These are phyloP conservation scores for Mrakia frigida DNA, from an alignment of 768 basidiomycete genomes.

Conservation along the genomic window DNA sequence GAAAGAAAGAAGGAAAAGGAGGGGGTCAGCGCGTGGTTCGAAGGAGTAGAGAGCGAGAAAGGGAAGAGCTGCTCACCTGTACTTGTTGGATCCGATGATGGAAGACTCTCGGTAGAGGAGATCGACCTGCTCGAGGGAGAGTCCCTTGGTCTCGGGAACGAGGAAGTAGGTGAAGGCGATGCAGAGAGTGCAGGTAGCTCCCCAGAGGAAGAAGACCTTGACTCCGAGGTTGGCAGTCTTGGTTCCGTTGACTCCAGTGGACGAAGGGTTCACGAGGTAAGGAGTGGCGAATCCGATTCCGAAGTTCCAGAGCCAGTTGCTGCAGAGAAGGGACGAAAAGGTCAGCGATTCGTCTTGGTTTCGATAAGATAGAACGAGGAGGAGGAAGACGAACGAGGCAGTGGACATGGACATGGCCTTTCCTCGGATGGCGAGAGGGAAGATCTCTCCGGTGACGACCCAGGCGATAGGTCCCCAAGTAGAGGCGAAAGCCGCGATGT, in stretches of 20 bases:
- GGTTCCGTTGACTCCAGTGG: conserved; percentile 20
- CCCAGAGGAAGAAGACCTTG: conserved; percentile 88
- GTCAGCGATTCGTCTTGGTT: no score
- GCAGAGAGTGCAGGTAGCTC: conserved; percentile 60
- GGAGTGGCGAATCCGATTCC: conserved; percentile 44
- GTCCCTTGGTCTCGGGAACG: conserved; percentile 50
- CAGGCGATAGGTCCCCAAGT: conserved; percentile 56
- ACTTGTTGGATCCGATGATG: conserved; percentile 23
- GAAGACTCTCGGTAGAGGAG: conserved; percentile 30
- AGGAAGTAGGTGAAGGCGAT: conserved; percentile 74
- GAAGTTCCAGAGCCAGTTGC: conserved; percentile 55
- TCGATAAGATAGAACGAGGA: no score
- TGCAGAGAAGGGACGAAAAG: no score
- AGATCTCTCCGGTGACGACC: conserved; percentile 60
- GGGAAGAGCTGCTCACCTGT: no score
- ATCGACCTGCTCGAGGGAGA: conserved; percentile 35
- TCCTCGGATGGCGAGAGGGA: conserved; percentile 74
- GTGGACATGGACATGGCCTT: conserved; percentile 73
- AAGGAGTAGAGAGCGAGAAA: no score
- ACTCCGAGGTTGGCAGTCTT: conserved; percentile 48
- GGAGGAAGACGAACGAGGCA: conserved; percentile 45
- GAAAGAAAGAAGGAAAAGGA: background rate
- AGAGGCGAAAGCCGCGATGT: conserved; percentile 34
- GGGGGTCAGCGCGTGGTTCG: no score
- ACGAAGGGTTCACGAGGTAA: conserved; percentile 33